Conservation (phyloP, 306 rosid genomes). For the Corylus heterophylla region DNA sequence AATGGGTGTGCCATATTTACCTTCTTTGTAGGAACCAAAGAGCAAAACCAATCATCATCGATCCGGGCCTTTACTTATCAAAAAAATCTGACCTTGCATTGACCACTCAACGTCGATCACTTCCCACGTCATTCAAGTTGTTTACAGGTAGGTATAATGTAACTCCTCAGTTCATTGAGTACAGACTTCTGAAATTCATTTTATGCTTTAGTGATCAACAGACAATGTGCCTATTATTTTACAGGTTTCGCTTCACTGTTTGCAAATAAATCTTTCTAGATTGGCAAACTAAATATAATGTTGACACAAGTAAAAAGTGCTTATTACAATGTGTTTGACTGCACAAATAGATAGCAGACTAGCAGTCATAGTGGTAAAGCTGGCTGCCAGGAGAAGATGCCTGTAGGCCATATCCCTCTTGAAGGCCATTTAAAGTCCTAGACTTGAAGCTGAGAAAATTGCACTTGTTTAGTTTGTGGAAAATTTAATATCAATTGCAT, state of each 20-base stretch:
- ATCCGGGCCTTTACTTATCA: conserved; percentile 61
- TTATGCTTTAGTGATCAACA: neutral
- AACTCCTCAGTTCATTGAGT: neutral
- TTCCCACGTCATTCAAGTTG: conserved; percentile 80
- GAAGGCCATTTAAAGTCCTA: neutral
- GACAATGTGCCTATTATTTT: neutral
- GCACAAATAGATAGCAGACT: neutral
- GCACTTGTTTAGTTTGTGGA: neutral
- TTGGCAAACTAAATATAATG: neutral
- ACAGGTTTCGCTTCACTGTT: neutral
- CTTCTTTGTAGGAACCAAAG: conserved; percentile 72
- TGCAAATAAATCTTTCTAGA: conserved; percentile 9
- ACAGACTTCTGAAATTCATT: conserved; percentile 25
- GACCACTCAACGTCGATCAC: conserved; percentile 84
- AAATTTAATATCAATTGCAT: neutral
- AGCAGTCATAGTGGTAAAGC: neutral
- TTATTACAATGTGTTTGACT: neutral
- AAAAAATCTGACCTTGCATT: conserved; percentile 76
- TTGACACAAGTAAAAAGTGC: neutral
- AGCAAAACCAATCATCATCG: conserved; percentile 84
- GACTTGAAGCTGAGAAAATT: neutral
- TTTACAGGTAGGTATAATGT: conserved; percentile 43
- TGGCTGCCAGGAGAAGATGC: neutral
- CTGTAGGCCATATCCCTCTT: neutral
- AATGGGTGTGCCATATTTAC: neutral